Conservation (phyloP, 2,329 filamentous ascomycete genomes). For the Fusarium xylarioides region DNA sequence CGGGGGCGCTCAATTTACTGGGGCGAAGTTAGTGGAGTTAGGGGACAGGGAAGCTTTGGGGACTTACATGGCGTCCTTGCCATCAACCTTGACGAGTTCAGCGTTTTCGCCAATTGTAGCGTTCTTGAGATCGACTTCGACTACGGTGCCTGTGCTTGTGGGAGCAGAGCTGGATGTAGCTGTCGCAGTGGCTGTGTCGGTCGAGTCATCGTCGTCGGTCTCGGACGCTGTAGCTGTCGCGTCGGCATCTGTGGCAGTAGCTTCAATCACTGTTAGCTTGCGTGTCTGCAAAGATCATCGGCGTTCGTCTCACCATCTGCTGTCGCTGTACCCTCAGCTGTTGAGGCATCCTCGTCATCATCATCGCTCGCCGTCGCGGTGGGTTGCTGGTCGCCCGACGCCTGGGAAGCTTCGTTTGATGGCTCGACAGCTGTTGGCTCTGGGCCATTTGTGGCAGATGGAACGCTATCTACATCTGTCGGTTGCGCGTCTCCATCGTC, state of each 20-base stretch:
- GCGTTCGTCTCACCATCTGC: slow-evolving; percentile 13
- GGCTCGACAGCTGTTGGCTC: slow-evolving; percentile 9
- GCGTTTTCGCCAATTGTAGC: slow-evolving; percentile 29
- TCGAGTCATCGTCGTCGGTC: not conserved
- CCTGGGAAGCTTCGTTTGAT: slow-evolving; percentile 4
- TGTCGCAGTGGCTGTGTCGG: not conserved
- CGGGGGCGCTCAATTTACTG: slow-evolving; percentile 24
- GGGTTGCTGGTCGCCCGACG: not conserved
- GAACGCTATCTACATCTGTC: not conserved
- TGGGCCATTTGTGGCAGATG: slow-evolving; percentile 1
- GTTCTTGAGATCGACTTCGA: slow-evolving; percentile 22
- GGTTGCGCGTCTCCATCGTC: not conserved
- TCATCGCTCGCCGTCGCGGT: slow-evolving; percentile 1
- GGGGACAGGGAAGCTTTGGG: not conserved
- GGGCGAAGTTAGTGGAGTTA: not conserved
- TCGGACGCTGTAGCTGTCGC: slow-evolving; percentile 6
- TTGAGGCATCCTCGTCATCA: not conserved
- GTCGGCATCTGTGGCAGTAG: slow-evolving; percentile 13
- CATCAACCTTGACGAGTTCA: slow-evolving; percentile 13
- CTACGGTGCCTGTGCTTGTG: slow-evolving; percentile 6
- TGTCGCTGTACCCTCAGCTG: slow-evolving; percentile 9
- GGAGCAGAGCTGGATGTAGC: slow-evolving; percentile 16
- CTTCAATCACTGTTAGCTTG: slow-evolving; percentile 1
- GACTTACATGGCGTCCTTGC: slow-evolving; percentile 26
- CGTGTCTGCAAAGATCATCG: not conserved